A percentile compares a stretch with the other conserved stretches of the same genome.
These are phyloP conservation scores for Lizanozyma gosingica DNA, from an alignment of 1,139 yeast species.

Conservation along the genomic window DNA sequence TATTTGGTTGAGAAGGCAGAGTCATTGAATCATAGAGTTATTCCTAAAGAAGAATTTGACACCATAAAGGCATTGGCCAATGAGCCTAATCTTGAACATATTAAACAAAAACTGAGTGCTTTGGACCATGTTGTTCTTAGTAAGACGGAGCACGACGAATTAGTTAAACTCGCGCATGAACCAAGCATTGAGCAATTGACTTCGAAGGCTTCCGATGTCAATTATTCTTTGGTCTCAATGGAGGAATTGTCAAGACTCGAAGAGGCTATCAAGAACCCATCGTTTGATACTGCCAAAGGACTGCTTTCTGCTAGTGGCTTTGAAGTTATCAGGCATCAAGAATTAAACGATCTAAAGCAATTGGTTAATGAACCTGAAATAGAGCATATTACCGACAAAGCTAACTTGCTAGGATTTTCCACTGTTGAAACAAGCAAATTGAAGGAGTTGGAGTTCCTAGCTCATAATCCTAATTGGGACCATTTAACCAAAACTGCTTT, in stretches of 20 bases:
- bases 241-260: not conserved
- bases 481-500: slow-evolving; percentile 2
- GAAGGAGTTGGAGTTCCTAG: slow-evolving; percentile 1
- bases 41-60: slow-evolving; percentile 8
- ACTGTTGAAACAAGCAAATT: slow-evolving; percentile 3
- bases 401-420: not conserved
- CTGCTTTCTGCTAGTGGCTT: not conserved
- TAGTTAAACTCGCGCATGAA: slow-evolving; percentile 12
- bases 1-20: slow-evolving; percentile 11
- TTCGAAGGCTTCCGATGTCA: not conserved
- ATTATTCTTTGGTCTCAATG: not conserved
- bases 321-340: not conserved
- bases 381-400: not conserved
- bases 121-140: slow-evolving; percentile 13
- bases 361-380: not conserved
- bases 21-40: slow-evolving; percentile 9
- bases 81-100: slow-evolving; percentile 14
- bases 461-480: not conserved
- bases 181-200: slow-evolving; percentile 13
- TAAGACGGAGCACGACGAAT: slow-evolving; percentile 11
- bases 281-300: not conserved
- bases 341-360: not conserved
- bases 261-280: not conserved
- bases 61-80: slow-evolving; percentile 7
- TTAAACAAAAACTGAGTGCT: slow-evolving; percentile 14